Base-by-base conservation (phyloP, 2,329 filamentous ascomycete species). In the Coniochaeta prunicola region DNA sequence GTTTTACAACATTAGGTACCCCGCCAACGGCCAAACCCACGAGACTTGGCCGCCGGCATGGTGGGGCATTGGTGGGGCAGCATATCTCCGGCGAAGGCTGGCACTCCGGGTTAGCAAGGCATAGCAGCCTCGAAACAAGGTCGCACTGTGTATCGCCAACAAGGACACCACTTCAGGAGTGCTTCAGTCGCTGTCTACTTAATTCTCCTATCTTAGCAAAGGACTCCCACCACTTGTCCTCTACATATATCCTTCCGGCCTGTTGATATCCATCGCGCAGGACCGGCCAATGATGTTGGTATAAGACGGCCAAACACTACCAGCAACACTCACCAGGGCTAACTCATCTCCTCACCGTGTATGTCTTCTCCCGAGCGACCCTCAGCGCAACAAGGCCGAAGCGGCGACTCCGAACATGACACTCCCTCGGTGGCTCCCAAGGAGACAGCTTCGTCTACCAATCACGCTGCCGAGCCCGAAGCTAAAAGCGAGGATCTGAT, bases 281-380 rank as follows among this genome's bases (percentile, higher is more conserved):
- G 42, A 28, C 12, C 24, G 21, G 12, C 12, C 10, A 13, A 26
- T 28, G 5, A 13, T 50, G 24, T 5, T 26, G 42, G 28, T 26
- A 2, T 26, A 50, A 30, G 5, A 21, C 24, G 8, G 13, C 5
- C 21, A 30, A n/a, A 28, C 13, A 50, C 2, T 50, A 40, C 45
- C 40, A 24, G 5, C 21, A 24, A 24, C 17, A 9, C 40, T 45
- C 21, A 24, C 40, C 19, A 12, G n/a, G 30, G 30, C 21, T n/a
- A 26, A 50, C 6, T 17, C n/a, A 6, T 26, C 12, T 17, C 34
- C 30, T 36, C 17, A 40, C 28, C 50, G 57, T 68, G 66, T 60
- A 68, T 68, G 66, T 67, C 66, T 67, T 62, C 64, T 57, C 63
- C 64, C 61, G 59, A 60, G 56, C 61, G 63, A 33, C 58, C 63